Evolutionary conservation across 768 basidiomycete species (phyloP), one percentile per base, ranked within the genome.

Genomic region (Clitopilus passeckerianus): DNA sequence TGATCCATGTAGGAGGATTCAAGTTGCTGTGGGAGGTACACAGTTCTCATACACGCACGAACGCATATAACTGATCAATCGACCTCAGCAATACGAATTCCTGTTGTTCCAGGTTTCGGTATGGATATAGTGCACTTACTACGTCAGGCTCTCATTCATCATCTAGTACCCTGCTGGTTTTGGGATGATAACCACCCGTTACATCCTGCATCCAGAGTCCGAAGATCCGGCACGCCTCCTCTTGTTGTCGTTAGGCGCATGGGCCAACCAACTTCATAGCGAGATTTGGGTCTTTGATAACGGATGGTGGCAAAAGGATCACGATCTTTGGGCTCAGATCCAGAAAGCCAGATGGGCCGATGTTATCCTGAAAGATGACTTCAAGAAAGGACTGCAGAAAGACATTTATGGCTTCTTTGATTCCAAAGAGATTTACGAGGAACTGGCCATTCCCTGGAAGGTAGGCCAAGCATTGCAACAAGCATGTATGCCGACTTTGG

Each of bases 381-480:
- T 86, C 74, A 94, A 94, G 74, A 73, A 73, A 34, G 73, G 76
- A 1, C 61, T 95, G 22, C 80, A 86, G 72, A 86, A 90, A 65
- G 93, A 94, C 53, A 76, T 93, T 8, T 80, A 83, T 33, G 89
- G 87, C 0, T 95, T 95, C 76, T 93, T 92, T 70, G 75, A 80
- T n/a, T 87, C 89, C 0, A 85, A 91, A 65, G 66, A 77, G 56
- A 73, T 89, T 1, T 94, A 93, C 74, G 87, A 86, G 70, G 81
- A 85, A 16, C 77, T 93, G 2, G 79, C 79, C 0, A 90, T 93
- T 58, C 87, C 92, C 0, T 94, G 92, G 92, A 94, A 92, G 83
- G 87, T 86, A 63, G 27, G 52, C 58, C 9, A 41, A 2, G 3
- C 10, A 7, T 30, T 30, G 27, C 27, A 30, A 30, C 27, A 30